A percentile compares a stretch with the other conserved stretches of the same genome.
phyloP scores from a whole-genome alignment of 345 rosid species.

The Eucalyptus viminalis region DNA sequence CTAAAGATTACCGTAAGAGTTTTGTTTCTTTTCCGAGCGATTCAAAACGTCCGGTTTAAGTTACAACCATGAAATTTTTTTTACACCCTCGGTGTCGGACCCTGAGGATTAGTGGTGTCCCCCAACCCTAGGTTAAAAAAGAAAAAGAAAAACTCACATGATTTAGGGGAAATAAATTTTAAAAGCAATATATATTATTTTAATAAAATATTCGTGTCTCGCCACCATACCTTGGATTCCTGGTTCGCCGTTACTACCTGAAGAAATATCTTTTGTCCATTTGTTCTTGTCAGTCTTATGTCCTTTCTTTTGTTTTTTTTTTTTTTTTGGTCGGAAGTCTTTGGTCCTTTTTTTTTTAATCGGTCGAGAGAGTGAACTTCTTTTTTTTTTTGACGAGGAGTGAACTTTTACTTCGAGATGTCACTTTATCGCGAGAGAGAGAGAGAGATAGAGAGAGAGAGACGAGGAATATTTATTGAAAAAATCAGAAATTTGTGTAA shows the following conservation, averaged over 20 bases:
- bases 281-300: background rate
- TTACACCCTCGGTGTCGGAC: background rate
- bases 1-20: background rate
- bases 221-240: background rate
- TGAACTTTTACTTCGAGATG: background rate
- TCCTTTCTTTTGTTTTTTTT: no score
- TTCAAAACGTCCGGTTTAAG: background rate
- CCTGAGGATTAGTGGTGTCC: background rate
- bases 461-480: background rate
- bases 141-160: background rate
- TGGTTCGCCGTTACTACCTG: background rate
- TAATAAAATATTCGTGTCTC: background rate
- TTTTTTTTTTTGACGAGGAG: no score
- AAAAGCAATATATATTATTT: background rate
- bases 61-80: background rate
- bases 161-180: background rate
- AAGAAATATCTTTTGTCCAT: background rate
- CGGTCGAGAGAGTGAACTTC: background rate
- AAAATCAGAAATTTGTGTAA: background rate
- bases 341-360: no score
- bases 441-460: background rate
- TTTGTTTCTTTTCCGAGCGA: background rate
- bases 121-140: background rate
- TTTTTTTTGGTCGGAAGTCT: background rate
- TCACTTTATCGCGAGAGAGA: background rate